A percentile compares a stretch with the other conserved stretches of the same genome.
Evolutionary conservation across 2,329 filamentous ascomycete species (phyloP).

Genomic region (Fusarium sp.): DNA sequence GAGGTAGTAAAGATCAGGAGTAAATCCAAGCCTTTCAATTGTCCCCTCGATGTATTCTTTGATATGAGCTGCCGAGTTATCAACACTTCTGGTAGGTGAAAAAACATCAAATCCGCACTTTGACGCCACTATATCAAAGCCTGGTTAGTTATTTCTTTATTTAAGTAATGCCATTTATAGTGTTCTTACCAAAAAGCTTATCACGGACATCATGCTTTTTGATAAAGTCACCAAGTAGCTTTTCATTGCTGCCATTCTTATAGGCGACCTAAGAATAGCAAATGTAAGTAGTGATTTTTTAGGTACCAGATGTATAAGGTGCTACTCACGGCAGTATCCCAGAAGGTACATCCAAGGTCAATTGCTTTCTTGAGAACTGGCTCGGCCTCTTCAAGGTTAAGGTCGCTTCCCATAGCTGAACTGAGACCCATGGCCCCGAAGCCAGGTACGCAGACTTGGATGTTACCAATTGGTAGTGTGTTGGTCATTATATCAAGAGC

Average conservation of each 20-base stretch:
- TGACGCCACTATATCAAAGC: neutral
- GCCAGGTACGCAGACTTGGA: neutral
- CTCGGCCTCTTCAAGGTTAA: slow-evolving; percentile 10
- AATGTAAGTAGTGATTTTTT: too few species aligned
- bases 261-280: neutral
- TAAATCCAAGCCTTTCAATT: neutral
- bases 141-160: too few species aligned
- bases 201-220: neutral
- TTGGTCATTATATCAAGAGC: neutral
- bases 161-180: neutral
- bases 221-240: neutral
- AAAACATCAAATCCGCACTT: neutral
- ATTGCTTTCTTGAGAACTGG: slow-evolving; percentile 59
- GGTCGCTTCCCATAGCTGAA: neutral
- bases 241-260: neutral
- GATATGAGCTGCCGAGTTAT: neutral
- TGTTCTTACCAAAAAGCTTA: neutral
- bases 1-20: neutral
- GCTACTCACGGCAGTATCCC: slow-evolving; percentile 28
- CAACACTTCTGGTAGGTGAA: neutral
- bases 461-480: neutral
- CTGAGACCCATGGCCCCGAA: neutral
- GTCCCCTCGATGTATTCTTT: neutral
- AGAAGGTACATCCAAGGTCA: slow-evolving; percentile 24
- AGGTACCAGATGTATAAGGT: neutral